Conservation (phyloP, 352 stramenopile species). For the Plasmopara halstedii region DNA sequence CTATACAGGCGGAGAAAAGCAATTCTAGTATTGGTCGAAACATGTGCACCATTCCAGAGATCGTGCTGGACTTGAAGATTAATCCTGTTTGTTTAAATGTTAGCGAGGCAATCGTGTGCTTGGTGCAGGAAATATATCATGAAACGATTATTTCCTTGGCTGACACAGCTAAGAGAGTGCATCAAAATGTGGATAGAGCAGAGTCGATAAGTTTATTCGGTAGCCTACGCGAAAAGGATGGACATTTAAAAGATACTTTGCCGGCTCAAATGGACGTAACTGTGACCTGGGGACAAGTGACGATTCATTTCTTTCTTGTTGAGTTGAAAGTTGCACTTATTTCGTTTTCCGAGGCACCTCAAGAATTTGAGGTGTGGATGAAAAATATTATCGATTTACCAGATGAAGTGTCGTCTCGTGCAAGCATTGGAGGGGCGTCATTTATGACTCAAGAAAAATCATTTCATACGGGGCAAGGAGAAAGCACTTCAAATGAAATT, state of each 20-base stretch:
- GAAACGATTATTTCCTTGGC: constrained; percentile 24
- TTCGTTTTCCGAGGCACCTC: constrained; percentile 33
- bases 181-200: constrained; percentile 12
- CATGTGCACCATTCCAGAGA: neutral
- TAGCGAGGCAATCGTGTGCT: constrained; percentile 33
- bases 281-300: constrained; percentile 11
- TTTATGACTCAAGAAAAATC: constrained; percentile 13
- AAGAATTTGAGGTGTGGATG: constrained; percentile 50
- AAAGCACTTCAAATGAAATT: constrained; percentile 23
- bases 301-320: constrained; percentile 26
- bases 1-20: constrained; percentile 1
- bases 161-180: constrained; percentile 18
- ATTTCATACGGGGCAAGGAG: constrained; percentile 26
- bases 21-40: neutral
- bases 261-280: neutral
- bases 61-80: constrained; percentile 25
- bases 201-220: too few relatives aligned
- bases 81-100: constrained; percentile 35
- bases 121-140: constrained; percentile 31
- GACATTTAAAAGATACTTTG: neutral
- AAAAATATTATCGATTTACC: constrained; percentile 30
- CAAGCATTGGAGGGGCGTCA: constrained; percentile 23
- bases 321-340: constrained; percentile 45
- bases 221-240: constrained; percentile 3
- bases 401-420: constrained; percentile 29